Evolutionary conservation across 352 stramenopile genomes (phyloP), one percentile per base, ranked within the genome.

Genomic region (Phytopythium vexans): DNA sequence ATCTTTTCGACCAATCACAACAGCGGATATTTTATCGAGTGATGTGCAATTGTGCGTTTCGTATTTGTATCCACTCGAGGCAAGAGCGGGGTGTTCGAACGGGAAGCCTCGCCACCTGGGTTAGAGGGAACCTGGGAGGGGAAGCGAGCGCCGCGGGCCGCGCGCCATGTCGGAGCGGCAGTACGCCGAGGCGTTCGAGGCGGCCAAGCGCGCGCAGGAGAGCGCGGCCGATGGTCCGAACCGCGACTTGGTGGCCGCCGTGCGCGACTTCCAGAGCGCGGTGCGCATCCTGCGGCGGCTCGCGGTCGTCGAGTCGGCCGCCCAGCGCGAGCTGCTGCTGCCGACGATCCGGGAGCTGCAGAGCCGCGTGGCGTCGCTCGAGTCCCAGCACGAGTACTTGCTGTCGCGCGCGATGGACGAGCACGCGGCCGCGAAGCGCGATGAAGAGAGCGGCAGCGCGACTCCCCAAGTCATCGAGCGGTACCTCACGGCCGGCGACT

Each of bases 291-390:
- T 90, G 47, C 74, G 62, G 16, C 82, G 82, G 1, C 68, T 93
- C 36, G 64, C 78, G 35, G 67, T 91, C 45, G 76, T 93, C 54
- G 82, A 93, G 64, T 89, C 77, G 37, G 75, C 77, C 15, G 73
- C 77, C 8, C 82, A 93, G 62, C 79, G 82, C 15, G 67, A 61
- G 59, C 67, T 82, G 35, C 50, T 93, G 37, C 52, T 79, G 56
- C 65, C 68, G 16, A 82, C 76, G 15, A 75, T 91, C 54, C 40
- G 15, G 10, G 82, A 87, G n/a, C 52, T 93, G 15, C 43, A 71
- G 48, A 54, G 62, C 44, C 74, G 72, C 21, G 67, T 90, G 21
- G 43, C 47, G 33, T 60, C 54, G 33, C 56, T 90, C 49, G 60
- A 86, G 56, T 46, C 58, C 16, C 65, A 62, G 31, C 62, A 46